Percentiles rank a stretch among this genome's conserved stretches.
Conservation (phyloP, 176 grass and related monocot genomes). For the Ensete glaucum region DNA sequence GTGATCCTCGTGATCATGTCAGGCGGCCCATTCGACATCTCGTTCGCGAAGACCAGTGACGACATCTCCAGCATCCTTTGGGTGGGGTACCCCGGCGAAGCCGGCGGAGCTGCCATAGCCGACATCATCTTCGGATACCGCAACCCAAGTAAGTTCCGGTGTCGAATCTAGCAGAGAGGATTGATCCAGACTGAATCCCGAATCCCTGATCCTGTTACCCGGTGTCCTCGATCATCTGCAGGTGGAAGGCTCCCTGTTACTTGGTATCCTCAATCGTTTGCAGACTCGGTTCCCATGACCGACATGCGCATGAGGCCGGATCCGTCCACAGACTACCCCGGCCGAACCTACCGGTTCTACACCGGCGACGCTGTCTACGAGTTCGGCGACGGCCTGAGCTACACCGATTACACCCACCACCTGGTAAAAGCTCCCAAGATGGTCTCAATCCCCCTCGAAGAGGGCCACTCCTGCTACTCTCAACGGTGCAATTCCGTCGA, state of each 20-base stretch:
- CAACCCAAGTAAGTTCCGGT: slow-evolving; percentile 38
- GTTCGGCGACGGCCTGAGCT: slow-evolving; percentile 77
- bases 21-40: slow-evolving; percentile 57
- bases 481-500: slow-evolving; percentile 50
- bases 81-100: slow-evolving; percentile 72
- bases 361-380: slow-evolving; percentile 40
- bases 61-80: slow-evolving; percentile 62
- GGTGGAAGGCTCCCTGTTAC: slow-evolving; percentile 63
- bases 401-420: slow-evolving; percentile 44
- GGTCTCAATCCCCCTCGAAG: slow-evolving; percentile 47
- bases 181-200: too few species aligned
- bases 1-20: slow-evolving; percentile 70
- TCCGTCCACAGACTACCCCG: slow-evolving; percentile 39
- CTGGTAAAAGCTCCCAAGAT: slow-evolving; percentile 49
- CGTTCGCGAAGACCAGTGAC: slow-evolving; percentile 39
- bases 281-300: slow-evolving; percentile 46
- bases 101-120: slow-evolving; percentile 53
- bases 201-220: too few species aligned
- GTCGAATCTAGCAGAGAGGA: neutral
- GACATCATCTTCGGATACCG: slow-evolving; percentile 57
- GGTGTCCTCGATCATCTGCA: slow-evolving; percentile 3
- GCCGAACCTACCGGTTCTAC: slow-evolving; percentile 83
- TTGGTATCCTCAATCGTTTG: slow-evolving; percentile 69
- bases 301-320: slow-evolving; percentile 79
- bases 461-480: slow-evolving; percentile 50